Conservation (phyloP, 805 yeast genomes). For the Candida montana region DNA sequence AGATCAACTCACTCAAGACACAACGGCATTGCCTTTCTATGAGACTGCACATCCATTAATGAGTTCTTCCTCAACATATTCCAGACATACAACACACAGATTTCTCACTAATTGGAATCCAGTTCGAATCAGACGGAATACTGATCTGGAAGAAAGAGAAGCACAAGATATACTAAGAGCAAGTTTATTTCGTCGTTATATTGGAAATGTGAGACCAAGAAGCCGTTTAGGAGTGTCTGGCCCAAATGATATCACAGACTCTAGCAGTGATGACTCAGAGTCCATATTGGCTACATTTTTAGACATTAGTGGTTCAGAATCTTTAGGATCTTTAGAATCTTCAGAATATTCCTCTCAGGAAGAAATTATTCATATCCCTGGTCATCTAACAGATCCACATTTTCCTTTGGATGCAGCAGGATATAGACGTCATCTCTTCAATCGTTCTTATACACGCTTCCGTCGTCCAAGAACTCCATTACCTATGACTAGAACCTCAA, state of each 20-base stretch:
- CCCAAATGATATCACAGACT: neutral
- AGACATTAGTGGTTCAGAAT: neutral
- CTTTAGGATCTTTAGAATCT: neutral
- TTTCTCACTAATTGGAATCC: constrained; percentile 4
- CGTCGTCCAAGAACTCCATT: neutral
- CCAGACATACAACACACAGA: neutral
- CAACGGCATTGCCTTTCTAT: constrained; percentile 1
- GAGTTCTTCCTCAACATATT: neutral
- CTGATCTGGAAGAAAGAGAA: neutral
- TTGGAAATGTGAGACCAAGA: neutral
- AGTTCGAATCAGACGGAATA: constrained; percentile 10
- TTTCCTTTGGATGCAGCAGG: too few species aligned
- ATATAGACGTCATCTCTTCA: neutral
- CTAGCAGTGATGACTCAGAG: neutral
- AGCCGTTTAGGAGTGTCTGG: too few species aligned
- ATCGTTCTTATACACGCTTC: neutral
- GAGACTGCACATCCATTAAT: constrained; percentile 4
- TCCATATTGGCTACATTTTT: neutral
- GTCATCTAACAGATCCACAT: too few species aligned
- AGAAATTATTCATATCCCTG: too few species aligned
- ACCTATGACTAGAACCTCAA: neutral
- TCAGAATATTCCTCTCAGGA: neutral
- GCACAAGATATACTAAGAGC: neutral
- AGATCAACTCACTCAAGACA: neutral
- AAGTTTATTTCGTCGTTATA: neutral